Base-by-base conservation (phyloP, 345 rosid species). In the Zanthoxylum bungeanum region DNA sequence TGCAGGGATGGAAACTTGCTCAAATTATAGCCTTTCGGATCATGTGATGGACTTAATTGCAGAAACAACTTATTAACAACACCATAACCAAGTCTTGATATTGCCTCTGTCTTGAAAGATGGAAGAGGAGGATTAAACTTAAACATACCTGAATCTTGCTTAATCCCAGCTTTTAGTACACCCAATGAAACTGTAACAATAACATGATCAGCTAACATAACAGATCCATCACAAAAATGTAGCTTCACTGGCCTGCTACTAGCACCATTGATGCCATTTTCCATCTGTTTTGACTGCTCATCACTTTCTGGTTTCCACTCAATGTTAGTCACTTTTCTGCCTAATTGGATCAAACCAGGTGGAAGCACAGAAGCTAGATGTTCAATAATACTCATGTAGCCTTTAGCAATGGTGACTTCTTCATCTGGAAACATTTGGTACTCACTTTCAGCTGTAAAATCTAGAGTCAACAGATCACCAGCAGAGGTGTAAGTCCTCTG, bases 401-500 rank as follows among this genome's bases (percentile, higher is more conserved):
- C 99, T 76, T 86, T 92, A 14, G 99, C 97, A 46, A 95, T 89
- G 22, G 99, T 95, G 83, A 91, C 84, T 78, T 95, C 99, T 74
- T 95, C 98, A 5, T 95, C 98, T 2, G 96, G 92, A 77, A 89
- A 95, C 99, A 92, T 82, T 34, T 77, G 78, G 59, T 95, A 95
- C 84, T 95, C 98, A 1, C 97, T 89, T 73, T 95, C 99, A 46
- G 99, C 98, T 37, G 58, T 64, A 62, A 75, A 92, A 82, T 95
- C 96, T 4, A 95, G 91, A 66, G 76, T 84, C 1, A 56, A 70
- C 57, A 95, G 91, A 73, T 95, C 96, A 57, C 84, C 92, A 0
- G 98, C 99, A 4, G 99, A 92, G 31, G 99, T 92, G 59, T 86
- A 89, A 59, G 93, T 92, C 77, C 99, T 87, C 80, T 92, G 98